A percentile compares a stretch with the other conserved stretches of the same genome.
phyloP scores from a whole-genome alignment of 108 stramenopile species.

The Craspedostauros australis region DNA sequence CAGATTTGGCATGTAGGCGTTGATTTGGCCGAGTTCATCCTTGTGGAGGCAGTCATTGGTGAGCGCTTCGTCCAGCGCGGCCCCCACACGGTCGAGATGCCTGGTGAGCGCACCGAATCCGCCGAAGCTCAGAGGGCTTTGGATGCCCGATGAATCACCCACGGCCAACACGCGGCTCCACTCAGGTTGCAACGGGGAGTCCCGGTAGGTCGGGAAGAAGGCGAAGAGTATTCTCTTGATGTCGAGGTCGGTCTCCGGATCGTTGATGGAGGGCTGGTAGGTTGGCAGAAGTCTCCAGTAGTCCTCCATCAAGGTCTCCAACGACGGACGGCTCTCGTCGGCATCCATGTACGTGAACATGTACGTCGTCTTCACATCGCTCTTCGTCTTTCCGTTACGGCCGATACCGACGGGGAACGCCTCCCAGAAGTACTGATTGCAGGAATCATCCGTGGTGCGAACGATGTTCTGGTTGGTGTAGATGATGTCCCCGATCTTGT shows the following conservation, averaged over 20 bases:
- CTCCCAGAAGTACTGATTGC: constrained; percentile 95
- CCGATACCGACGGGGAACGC: constrained; percentile 91
- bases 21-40: constrained; percentile 81
- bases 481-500: constrained; percentile 85
- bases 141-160: constrained; percentile 89
- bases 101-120: constrained; percentile 92
- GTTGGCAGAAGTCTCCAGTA: constrained; percentile 87
- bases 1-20: constrained; percentile 90
- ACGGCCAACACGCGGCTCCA: constrained; percentile 79
- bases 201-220: constrained; percentile 91
- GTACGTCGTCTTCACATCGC: constrained; percentile 77
- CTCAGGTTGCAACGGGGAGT: constrained; percentile 81
- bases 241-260: constrained; percentile 72
- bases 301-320: constrained; percentile 80
- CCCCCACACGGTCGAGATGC: constrained; percentile 76
- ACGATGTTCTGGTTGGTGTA: constrained; percentile 81
- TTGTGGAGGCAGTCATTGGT: constrained; percentile 70
- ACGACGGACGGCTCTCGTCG: constrained; percentile 59
- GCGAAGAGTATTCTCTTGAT: constrained; percentile 85
- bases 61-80: constrained; percentile 79
- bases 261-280: constrained; percentile 72
- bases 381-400: constrained; percentile 56
- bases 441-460: constrained; percentile 34
- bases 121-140: constrained; percentile 93
- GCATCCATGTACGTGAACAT: constrained; percentile 87